A percentile compares a stretch with the other conserved stretches of the same genome.
These are phyloP conservation scores for Volvariella surrecta DNA, from an alignment of 1,284 basidiomycete species.

Conservation along the genomic window DNA sequence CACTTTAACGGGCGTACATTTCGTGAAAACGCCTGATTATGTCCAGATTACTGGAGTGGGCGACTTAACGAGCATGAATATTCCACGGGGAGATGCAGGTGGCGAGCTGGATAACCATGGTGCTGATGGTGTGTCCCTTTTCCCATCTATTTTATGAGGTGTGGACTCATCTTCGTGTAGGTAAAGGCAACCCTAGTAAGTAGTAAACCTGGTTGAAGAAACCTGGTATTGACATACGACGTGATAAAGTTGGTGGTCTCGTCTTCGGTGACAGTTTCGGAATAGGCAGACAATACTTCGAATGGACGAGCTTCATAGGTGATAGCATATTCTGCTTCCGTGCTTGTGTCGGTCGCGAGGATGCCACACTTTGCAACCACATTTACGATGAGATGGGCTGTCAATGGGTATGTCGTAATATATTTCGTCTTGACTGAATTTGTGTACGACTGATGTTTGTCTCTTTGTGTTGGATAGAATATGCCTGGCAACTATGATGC, in stretches of 20 bases:
- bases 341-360: slow-evolving; percentile 49
- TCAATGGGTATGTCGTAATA: slow-evolving; percentile 30
- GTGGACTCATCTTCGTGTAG: slow-evolving; percentile 9
- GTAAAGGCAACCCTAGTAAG: slow-evolving; percentile 33
- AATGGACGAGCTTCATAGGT: slow-evolving; percentile 51
- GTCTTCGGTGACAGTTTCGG: slow-evolving; percentile 51
- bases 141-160: neutral
- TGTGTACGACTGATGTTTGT: neutral
- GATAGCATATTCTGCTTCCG: slow-evolving; percentile 54
- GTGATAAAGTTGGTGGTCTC: slow-evolving; percentile 39
- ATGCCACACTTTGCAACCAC: slow-evolving; percentile 48
- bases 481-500: slow-evolving; percentile 47
- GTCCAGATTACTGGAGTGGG: slow-evolving; percentile 56
- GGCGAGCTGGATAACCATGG: slow-evolving; percentile 63
- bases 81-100: slow-evolving; percentile 33
- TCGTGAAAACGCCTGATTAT: slow-evolving; percentile 58
- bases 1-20: slow-evolving; percentile 57
- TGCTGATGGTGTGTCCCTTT: slow-evolving; percentile 29
- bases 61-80: slow-evolving; percentile 55
- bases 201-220: slow-evolving; percentile 4
- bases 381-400: slow-evolving; percentile 51
- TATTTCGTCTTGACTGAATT: neutral
- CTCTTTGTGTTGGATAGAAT: too few species aligned
- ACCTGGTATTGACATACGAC: slow-evolving; percentile 11
- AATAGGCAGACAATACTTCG: slow-evolving; percentile 37